Conservation (phyloP, 441 rosid genomes). For the Pelargonium cotyledonis region DNA sequence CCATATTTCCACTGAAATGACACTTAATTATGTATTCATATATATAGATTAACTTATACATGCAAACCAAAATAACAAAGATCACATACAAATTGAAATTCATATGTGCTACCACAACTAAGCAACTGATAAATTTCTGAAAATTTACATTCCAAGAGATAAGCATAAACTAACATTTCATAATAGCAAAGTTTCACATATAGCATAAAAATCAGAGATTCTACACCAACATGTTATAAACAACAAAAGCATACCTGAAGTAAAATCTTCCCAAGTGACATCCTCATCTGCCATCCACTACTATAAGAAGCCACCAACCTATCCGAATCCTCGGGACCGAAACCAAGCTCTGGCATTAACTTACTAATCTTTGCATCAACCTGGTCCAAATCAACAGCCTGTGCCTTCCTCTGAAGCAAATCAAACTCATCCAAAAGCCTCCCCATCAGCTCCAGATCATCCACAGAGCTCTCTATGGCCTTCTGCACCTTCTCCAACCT, state of each 20-base stretch:
- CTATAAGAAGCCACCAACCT: constrained; percentile 90
- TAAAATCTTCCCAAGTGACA: constrained; percentile 92
- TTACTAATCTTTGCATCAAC: constrained; percentile 81
- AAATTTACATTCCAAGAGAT: no score
- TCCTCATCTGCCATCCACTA: constrained; percentile 98
- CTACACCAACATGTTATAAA: not conserved
- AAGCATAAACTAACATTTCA: no score
- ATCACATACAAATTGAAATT: not conserved
- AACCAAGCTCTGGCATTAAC: constrained; percentile 86
- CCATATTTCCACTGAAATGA: not conserved
- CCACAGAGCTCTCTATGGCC: constrained; percentile 69
- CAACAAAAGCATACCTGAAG: constrained; percentile 52
- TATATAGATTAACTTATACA: not conserved
- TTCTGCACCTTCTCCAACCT: constrained; percentile 69
- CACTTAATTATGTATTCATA: not conserved
- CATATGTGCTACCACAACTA: no score
- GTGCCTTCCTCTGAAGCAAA: constrained; percentile 75
- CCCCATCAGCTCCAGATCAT: constrained; percentile 90
- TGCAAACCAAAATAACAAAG: not conserved
- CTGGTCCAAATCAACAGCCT: constrained; percentile 56
- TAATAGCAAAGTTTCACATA: not conserved
- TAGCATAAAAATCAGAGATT: not conserved
- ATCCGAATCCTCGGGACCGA: constrained; percentile 66
- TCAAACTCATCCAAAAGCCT: constrained; percentile 91
- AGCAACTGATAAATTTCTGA: no score